Conservation (phyloP, 805 yeast genomes). For the Pichia occidentalis region DNA sequence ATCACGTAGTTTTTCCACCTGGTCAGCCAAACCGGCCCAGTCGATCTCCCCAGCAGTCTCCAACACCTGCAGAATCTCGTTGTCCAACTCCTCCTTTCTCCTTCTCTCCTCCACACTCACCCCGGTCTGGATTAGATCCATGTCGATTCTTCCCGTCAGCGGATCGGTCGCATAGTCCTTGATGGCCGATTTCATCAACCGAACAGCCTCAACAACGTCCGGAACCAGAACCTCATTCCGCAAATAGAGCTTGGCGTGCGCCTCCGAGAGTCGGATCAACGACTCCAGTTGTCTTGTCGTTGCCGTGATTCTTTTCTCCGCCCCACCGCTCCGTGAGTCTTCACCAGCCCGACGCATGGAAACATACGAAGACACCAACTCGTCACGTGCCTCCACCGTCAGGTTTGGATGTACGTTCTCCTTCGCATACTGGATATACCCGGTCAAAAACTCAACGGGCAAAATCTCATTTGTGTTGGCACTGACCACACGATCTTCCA, state of each 20-base stretch:
- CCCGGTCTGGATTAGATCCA: conserved; percentile 96
- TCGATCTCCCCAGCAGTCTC: conserved; percentile 45
- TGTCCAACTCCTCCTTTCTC: conserved; percentile 63
- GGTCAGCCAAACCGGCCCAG: conserved; percentile 52
- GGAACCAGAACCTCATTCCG: conserved; percentile 60
- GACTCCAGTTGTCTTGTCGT: conserved; percentile 96
- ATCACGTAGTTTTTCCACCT: conserved; percentile 38
- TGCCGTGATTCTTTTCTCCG: conserved; percentile 92
- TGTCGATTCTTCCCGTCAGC: conserved; percentile 89
- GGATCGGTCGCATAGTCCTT: conserved; percentile 99
- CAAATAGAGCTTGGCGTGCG: conserved; percentile 94
- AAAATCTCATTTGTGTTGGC: conserved; percentile 63
- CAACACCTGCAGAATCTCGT: conserved; percentile 50
- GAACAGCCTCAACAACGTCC: conserved; percentile 90
- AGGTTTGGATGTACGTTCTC: conserved; percentile 75
- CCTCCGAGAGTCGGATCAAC: conserved; percentile 91
- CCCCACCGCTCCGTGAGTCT: conserved; percentile 56
- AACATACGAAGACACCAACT: conserved; percentile 81
- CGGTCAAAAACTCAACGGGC: conserved; percentile 81
- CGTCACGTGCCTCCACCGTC: conserved; percentile 73
- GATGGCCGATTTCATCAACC: conserved; percentile 87
- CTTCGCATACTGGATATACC: conserved; percentile 91
- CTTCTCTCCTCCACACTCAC: conserved; percentile 82
- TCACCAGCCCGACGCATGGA: conserved; percentile 94
- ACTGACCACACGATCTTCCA: conserved; percentile 77